Percentiles rank a stretch among this genome's conserved stretches.
These are phyloP conservation scores for Fusarium sp. DNA, from an alignment of 2,329 filamentous ascomycete genomes.

Conservation along the genomic window DNA sequence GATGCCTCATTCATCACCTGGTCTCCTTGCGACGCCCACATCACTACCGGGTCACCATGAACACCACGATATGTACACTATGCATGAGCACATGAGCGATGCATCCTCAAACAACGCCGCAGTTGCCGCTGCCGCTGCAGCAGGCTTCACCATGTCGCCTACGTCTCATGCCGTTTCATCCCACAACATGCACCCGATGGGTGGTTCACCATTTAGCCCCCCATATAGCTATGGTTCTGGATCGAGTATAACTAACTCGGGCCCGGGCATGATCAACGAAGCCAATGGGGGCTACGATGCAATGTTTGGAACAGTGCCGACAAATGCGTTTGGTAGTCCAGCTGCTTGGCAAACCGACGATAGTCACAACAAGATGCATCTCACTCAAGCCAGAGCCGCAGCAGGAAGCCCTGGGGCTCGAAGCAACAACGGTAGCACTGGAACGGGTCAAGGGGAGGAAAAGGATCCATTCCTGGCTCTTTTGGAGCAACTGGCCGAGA, in stretches of 20 bases:
- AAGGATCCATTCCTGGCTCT: conserved; percentile 85
- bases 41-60: conserved; percentile 53
- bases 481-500: conserved; percentile 85
- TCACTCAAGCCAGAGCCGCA: conserved; percentile 37
- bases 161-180: conserved; percentile 33
- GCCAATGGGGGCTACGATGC: conserved; percentile 62
- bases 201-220: conserved; percentile 55
- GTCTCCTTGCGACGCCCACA: conserved; percentile 54
- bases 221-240: conserved; percentile 56
- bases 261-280: conserved; percentile 47
- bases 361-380: conserved; percentile 37
- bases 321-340: conserved; percentile 65
- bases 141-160: conserved; percentile 51
- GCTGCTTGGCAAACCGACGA: conserved; percentile 63
- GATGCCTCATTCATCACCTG: conserved; percentile 55
- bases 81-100: conserved; percentile 52
- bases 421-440: conserved; percentile 64
- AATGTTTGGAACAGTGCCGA: conserved; percentile 69
- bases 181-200: conserved; percentile 48
- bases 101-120: conserved; percentile 50
- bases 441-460: conserved; percentile 66
- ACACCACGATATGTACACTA: conserved; percentile 47
- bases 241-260: conserved; percentile 46
- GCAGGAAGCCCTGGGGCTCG: conserved; percentile 58
- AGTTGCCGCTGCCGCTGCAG: conserved; percentile 52